Evolutionary conservation across 2,329 filamentous ascomycete species (phyloP).

Genomic region (Fusarium chlamydosporum): DNA sequence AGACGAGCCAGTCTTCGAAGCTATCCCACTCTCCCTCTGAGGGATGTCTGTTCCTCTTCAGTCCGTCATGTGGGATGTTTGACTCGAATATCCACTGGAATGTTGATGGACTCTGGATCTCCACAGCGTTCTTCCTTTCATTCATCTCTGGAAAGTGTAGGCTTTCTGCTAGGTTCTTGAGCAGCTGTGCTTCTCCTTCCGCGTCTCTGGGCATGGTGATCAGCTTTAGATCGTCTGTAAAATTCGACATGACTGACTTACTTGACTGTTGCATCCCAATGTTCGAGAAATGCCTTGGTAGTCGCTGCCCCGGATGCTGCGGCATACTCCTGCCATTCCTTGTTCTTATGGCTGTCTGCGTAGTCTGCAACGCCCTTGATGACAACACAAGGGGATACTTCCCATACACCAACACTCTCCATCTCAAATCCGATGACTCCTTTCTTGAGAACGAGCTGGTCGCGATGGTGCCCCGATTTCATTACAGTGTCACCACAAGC

Average conservation of each 20-base stretch:
- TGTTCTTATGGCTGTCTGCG: conserved; percentile 33
- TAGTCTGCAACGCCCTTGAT: conserved; percentile 39
- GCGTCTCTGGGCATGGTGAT: no score
- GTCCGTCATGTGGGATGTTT: no score
- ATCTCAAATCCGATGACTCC: conserved; percentile 33
- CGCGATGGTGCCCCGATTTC: conserved; percentile 15
- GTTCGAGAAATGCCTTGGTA: conserved; percentile 8
- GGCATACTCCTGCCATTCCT: conserved; percentile 15
- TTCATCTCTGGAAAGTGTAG: no score
- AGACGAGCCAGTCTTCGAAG: background rate
- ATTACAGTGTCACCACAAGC: conserved; percentile 26
- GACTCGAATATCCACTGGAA: conserved; percentile 1
- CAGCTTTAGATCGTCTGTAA: no score
- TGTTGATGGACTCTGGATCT: background rate
- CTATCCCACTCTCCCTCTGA: background rate
- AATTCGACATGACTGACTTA: no score
- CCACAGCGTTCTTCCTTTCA: no score
- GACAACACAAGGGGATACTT: conserved; percentile 24
- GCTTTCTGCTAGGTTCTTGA: no score
- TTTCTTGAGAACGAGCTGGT: background rate
- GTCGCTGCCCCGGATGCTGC: conserved; percentile 9
- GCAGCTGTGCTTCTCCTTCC: no score
- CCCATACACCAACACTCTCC: conserved; percentile 33
- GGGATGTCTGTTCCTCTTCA: background rate
- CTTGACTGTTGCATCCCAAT: conserved; percentile 3